phyloP scores from a whole-genome alignment of 495 filamentous ascomycete genomes.

The Penicillium desertorum region DNA sequence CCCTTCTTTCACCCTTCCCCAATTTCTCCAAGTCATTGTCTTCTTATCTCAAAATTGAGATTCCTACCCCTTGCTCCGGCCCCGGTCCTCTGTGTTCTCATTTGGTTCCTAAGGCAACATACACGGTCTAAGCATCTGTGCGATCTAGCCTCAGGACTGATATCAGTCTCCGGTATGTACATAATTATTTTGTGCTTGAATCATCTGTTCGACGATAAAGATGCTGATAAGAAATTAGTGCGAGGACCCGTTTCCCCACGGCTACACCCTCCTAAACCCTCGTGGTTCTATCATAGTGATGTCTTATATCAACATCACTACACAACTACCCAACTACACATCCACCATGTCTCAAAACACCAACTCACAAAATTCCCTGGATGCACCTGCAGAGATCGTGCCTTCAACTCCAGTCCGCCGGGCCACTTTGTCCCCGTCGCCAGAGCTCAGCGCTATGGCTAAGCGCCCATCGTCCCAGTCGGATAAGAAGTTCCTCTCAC shows the following conservation, averaged over 20 bases:
- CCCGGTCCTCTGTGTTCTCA: neutral
- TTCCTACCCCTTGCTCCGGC: neutral
- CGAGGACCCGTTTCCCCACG: slow-evolving; percentile 25
- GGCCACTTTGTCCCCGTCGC: slow-evolving; percentile 43
- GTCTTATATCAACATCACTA: slow-evolving; percentile 12
- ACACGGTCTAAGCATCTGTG: slow-evolving; percentile 8
- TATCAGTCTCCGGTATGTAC: slow-evolving; percentile 34
- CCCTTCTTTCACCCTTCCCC: slow-evolving; percentile 14
- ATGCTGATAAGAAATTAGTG: slow-evolving; percentile 27
- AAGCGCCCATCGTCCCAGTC: slow-evolving; percentile 33
- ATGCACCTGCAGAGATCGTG: slow-evolving; percentile 42
- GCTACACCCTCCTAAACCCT: slow-evolving; percentile 14
- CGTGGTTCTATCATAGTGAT: slow-evolving; percentile 14
- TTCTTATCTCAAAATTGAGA: neutral
- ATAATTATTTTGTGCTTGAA: slow-evolving; percentile 21
- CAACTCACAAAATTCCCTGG: slow-evolving; percentile 41
- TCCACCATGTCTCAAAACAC: slow-evolving; percentile 41
- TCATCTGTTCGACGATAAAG: neutral
- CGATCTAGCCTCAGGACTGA: neutral
- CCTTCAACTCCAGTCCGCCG: slow-evolving; percentile 40
- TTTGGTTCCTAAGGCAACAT: slow-evolving; percentile 11
- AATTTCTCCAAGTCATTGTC: slow-evolving; percentile 4
- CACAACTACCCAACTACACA: neutral
- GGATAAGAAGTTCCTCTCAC: slow-evolving; percentile 40
- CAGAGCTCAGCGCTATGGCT: slow-evolving; percentile 36